Evolutionary conservation across 192 early-diverging fungal genomes (phyloP).

Genomic region (Rhizophagus clarus): DNA sequence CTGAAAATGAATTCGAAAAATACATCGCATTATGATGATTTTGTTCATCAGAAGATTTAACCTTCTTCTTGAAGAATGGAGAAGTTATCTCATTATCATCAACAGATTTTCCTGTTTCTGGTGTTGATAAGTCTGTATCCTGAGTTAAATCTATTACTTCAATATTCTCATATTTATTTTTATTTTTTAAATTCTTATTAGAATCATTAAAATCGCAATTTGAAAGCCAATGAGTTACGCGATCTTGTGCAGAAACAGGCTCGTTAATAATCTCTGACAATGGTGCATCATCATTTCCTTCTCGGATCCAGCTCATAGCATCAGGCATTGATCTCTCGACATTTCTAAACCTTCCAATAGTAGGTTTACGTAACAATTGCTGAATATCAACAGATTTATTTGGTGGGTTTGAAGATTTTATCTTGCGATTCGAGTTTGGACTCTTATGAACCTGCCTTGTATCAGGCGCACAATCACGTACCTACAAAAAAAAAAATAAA

Average conservation of each 20-base stretch:
- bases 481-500: too few relatives aligned
- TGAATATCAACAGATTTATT: not conserved
- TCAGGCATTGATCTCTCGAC: not conserved
- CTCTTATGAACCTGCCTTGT: not conserved
- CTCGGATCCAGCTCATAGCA: not conserved
- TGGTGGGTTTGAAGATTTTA: not conserved
- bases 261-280: not conserved
- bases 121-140: not conserved
- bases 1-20: constrained; percentile 7
- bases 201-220: too few relatives aligned
- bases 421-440: not conserved
- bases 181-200: not conserved
- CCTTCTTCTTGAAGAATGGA: not conserved
- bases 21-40: not conserved
- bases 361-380: not conserved
- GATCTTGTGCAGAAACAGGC: not conserved
- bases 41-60: not conserved
- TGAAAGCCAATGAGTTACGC: not conserved
- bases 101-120: not conserved
- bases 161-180: not conserved
- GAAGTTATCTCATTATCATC: not conserved
- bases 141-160: not conserved
- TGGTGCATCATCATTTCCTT: not conserved
- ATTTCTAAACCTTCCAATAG: not conserved
- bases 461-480: not conserved